Base-by-base conservation (phyloP, 352 stramenopile genomes). In the Halophytophthora polymorphica region DNA sequence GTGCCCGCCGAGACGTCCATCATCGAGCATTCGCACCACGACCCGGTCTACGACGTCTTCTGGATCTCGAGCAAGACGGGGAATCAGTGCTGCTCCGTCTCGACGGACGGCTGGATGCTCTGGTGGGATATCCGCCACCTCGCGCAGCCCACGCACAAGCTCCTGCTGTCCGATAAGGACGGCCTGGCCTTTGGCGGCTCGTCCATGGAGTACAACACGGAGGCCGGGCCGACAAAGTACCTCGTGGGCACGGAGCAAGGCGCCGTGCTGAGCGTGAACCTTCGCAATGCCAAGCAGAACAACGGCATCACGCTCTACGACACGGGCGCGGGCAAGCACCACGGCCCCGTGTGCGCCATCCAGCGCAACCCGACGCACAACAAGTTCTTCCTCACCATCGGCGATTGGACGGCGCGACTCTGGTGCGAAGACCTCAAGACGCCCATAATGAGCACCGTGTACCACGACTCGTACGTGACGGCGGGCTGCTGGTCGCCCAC, bases 341-440 rank as follows among this genome's bases (percentile, higher is more conserved):
- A 98, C 59, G 96, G 94, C 0, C 90, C 95, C 33, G 98, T 98
- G 59, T 97, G 93, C 59, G 86, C 77, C 35, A 98, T 98, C 64
- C 91, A 98, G 67, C 83, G 96, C 21, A 99, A 99, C 60, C 96
- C 96, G 31, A 96, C 84, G n/a, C 90, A 98, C 64, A 97, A 95
- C 70, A 98, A 98, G 63, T 99, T 97, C 59, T 99, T 98, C 72
- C 86, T 98, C 71, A 98, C 94, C 12, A 91, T 98, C 23, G 96
- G 96, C 15, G 96, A 98, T 71, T 99, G 96, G 96, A 98, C 93
- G 13, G 93, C 96, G 41, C 77, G 89, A 21, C 83, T 99, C 46
- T 99, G 96, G 96, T 96, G 90, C 50, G 96, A 99, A 44, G 96
- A 99, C 60, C 68, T 98, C 42, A 98, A 97, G 64, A 98, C 93